These are phyloP conservation scores for Rosa multiflora DNA, from an alignment of 306 rosid genomes.

Conservation along the genomic window DNA sequence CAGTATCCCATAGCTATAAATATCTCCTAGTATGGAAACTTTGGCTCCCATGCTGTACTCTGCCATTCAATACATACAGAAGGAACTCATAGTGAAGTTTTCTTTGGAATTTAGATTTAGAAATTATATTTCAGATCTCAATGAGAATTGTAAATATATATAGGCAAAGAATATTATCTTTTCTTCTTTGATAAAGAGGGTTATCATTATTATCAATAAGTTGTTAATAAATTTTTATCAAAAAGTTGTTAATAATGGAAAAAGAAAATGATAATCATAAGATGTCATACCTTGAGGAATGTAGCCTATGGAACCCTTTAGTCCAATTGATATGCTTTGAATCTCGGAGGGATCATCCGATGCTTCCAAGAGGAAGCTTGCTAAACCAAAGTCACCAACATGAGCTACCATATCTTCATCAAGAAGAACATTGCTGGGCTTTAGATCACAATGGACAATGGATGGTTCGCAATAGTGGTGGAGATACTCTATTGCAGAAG, in stretches of 20 bases:
- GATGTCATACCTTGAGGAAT: constrained; percentile 36
- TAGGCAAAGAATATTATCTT: neutral
- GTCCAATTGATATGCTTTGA: constrained; percentile 14
- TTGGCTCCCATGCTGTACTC: constrained; percentile 36
- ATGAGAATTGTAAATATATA: neutral
- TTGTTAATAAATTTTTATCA: no score
- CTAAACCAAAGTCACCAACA: no score
- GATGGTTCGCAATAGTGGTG: no score
- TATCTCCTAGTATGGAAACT: constrained; percentile 9
- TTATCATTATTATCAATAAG: neutral
- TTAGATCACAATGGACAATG: no score
- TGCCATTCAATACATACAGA: neutral
- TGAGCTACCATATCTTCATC: no score
- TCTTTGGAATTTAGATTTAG: neutral
- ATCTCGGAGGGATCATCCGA: constrained; percentile 9
- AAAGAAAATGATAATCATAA: no score
- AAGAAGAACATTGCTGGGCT: no score
- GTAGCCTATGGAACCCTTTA: constrained; percentile 41
- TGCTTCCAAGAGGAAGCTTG: constrained; percentile 20
- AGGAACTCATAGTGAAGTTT: neutral
- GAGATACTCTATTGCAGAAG: no score
- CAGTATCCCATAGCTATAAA: no score
- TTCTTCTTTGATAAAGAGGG: neutral
- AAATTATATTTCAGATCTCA: neutral
- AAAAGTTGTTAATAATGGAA: no score